A percentile compares a stretch with the other conserved stretches of the same genome.
These are phyloP conservation scores for Diaporthe eres DNA, from an alignment of 2,329 filamentous ascomycete species.

Conservation along the genomic window DNA sequence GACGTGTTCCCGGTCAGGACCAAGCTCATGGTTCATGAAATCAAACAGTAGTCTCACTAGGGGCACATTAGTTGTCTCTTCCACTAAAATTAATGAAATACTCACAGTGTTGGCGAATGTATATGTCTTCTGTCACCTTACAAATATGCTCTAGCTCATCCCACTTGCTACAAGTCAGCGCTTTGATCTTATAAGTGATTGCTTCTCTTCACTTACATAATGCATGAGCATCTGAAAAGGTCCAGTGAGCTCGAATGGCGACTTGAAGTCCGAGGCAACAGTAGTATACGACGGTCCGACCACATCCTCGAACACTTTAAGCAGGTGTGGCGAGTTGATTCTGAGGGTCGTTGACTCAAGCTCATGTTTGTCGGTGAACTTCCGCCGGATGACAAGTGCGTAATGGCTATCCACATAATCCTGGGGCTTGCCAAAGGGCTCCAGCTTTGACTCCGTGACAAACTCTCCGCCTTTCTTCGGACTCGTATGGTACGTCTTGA, in stretches of 20 bases:
- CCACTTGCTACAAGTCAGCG: conserved; percentile 1
- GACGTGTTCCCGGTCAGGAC: background rate
- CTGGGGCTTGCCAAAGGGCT: background rate
- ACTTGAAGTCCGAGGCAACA: conserved; percentile 16
- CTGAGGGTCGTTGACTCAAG: conserved; percentile 2
- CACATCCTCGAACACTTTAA: background rate
- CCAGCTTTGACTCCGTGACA: background rate
- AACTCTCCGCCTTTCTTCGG: background rate
- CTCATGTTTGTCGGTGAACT: conserved; percentile 7
- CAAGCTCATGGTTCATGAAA: conserved; percentile 2
- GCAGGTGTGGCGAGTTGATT: conserved; percentile 2
- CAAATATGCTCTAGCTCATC: background rate
- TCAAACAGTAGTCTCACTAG: conserved; percentile 8
- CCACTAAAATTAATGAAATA: background rate
- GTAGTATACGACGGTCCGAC: background rate
- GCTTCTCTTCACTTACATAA: background rate
- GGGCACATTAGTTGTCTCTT: background rate
- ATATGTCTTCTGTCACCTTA: background rate
- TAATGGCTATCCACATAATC: background rate
- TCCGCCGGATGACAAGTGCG: background rate
- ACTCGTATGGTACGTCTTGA: conserved; percentile 8
- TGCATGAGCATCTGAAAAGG: conserved; percentile 17
- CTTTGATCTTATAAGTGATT: rapidly evolving
- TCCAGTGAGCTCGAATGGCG: background rate
- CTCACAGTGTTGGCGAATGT: conserved; percentile 12